phyloP scores from a whole-genome alignment of 441 rosid genomes.

The Capsella rubella region DNA sequence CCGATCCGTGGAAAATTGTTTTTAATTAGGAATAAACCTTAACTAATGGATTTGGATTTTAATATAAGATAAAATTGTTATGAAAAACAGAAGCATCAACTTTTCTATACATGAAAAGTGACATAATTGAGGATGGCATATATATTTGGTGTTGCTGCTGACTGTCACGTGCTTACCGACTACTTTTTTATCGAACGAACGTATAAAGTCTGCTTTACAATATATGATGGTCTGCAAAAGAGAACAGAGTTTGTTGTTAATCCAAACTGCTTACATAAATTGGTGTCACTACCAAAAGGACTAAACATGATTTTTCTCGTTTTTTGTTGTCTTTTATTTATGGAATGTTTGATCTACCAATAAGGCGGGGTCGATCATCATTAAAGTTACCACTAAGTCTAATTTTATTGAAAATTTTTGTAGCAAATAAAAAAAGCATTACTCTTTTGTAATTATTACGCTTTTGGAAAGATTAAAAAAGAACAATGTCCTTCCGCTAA shows the following conservation, averaged over 20 bases:
- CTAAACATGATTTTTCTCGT: slow-evolving; percentile 9
- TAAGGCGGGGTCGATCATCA: slow-evolving; percentile 26
- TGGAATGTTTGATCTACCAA: not conserved
- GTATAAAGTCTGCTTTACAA: slow-evolving; percentile 15
- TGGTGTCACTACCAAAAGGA: not conserved
- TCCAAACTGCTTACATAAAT: slow-evolving; percentile 22
- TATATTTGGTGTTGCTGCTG: slow-evolving; percentile 7
- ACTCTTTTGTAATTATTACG: slow-evolving; percentile 24
- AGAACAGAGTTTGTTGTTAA: slow-evolving; percentile 9
- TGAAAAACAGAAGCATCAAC: not conserved
- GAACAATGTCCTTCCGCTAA: not conserved
- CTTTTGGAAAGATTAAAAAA: not conserved
- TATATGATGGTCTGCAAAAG: slow-evolving; percentile 13
- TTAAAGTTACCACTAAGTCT: slow-evolving; percentile 7
- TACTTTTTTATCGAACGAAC: slow-evolving; percentile 13
- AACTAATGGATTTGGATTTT: not conserved
- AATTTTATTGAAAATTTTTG: not conserved
- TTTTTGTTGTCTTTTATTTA: not conserved
- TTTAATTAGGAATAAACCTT: not conserved
- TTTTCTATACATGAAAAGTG: slow-evolving; percentile 5
- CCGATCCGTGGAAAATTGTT: not conserved
- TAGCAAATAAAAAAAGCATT: not conserved
- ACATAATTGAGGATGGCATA: not conserved
- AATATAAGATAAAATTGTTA: not conserved
- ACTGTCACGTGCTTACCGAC: slow-evolving; percentile 29